Percentiles rank a stretch among this genome's conserved stretches.
Evolutionary conservation across 345 rosid species (phyloP).

Genomic region (Barbarea vulgaris): DNA sequence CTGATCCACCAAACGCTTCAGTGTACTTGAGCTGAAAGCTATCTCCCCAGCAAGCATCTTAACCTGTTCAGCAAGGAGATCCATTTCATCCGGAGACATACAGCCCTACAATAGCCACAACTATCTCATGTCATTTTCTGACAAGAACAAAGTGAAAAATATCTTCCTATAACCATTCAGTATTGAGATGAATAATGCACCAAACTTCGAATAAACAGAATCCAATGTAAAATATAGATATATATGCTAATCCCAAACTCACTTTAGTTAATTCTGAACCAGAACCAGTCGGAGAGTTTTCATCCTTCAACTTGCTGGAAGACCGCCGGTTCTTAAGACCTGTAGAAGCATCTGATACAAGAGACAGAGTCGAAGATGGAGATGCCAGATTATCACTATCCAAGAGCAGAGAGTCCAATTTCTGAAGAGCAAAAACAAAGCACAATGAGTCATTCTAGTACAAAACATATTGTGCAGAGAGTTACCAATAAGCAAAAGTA

Average conservation of each 20-base stretch:
- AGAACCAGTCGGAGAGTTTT: constrained; percentile 64
- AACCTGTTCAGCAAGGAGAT: constrained; percentile 95
- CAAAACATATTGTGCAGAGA: constrained; percentile 1
- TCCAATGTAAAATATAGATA: background rate
- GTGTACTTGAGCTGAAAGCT: constrained; percentile 89
- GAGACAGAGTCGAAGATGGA: constrained; percentile 49
- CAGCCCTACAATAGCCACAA: constrained; percentile 53
- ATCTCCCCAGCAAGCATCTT: constrained; percentile 99
- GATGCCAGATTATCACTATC: constrained; percentile 65
- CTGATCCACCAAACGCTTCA: constrained; percentile 93
- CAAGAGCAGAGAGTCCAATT: constrained; percentile 59
- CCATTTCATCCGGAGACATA: constrained; percentile 89
- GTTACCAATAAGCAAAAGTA: background rate
- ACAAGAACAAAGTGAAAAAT: background rate
- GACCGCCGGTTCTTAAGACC: constrained; percentile 44
- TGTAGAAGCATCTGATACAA: constrained; percentile 47
- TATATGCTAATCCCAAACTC: constrained; percentile 36
- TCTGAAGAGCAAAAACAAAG: constrained; percentile 45
- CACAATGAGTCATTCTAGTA: constrained; percentile 10
- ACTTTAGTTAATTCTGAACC: constrained; percentile 74
- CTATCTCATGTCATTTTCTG: constrained; percentile 24
- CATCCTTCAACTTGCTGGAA: constrained; percentile 82
- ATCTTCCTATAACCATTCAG: constrained; percentile 1
- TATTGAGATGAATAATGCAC: background rate
- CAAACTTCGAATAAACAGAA: background rate